Conservation (phyloP, 208 protist genomes). For the Wallacemonas rigidus region DNA sequence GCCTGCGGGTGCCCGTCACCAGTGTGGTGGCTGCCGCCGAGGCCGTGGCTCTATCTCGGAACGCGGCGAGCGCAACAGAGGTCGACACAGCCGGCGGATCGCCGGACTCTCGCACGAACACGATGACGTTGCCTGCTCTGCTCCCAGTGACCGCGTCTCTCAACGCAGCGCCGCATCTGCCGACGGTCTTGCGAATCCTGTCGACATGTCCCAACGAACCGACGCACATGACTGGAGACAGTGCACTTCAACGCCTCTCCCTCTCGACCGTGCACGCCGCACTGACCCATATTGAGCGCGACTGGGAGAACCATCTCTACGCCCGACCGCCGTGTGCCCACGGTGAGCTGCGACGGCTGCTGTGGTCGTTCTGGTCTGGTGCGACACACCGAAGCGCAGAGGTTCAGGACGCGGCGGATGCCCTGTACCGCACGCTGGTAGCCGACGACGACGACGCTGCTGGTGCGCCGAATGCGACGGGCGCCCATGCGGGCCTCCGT, state of each 20-base stretch:
- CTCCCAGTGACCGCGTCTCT: no score
- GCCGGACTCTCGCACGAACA: no score
- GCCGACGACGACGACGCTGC: neutral
- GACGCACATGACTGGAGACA: no score
- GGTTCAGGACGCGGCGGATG: constrained; percentile 11
- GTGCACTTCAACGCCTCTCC: neutral
- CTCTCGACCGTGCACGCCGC: constrained; percentile 6
- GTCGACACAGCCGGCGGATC: neutral
- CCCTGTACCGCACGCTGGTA: constrained; percentile 18
- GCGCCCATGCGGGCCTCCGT: constrained; percentile 8
- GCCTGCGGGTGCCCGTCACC: neutral
- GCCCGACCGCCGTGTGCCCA: constrained; percentile 24
- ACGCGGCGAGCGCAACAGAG: neutral
- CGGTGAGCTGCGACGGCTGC: constrained; percentile 28
- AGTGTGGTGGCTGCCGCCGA: neutral
- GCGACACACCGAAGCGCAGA: constrained; percentile 28
- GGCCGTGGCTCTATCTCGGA: neutral
- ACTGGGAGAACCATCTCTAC: constrained; percentile 25
- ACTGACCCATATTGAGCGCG: constrained; percentile 13
- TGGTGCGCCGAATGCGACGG: neutral
- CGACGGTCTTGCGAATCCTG: no score
- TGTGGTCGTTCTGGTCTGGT: constrained; percentile 55
- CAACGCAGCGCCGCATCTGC: no score
- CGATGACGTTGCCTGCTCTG: no score
- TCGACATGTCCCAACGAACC: no score